Percentiles rank a stretch among this genome's conserved stretches.
phyloP scores from a whole-genome alignment of 2,329 filamentous ascomycete genomes.

The Plectosphaerella sp. region DNA sequence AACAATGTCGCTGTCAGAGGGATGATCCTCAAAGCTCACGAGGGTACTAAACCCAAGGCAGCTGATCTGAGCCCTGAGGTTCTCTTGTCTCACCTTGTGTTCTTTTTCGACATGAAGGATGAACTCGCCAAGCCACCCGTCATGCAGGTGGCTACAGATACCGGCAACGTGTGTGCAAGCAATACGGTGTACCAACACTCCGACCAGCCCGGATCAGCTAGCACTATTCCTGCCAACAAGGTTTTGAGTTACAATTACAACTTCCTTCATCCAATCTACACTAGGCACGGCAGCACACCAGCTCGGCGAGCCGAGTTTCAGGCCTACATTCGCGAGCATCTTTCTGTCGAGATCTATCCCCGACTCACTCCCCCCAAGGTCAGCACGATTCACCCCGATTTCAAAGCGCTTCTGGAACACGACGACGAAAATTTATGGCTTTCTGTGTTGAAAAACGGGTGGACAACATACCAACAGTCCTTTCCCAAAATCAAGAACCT shows the following conservation, averaged over 20 bases:
- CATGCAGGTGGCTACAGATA: no score
- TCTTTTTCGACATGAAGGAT: neutral
- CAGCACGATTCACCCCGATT: neutral
- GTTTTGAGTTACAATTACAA: neutral
- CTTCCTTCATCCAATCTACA: conserved; percentile 2
- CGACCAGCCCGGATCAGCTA: neutral
- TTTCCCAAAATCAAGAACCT: no score
- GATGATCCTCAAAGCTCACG: neutral
- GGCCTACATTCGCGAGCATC: no score
- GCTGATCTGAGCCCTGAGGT: neutral
- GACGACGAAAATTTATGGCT: neutral
- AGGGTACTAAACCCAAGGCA: neutral
- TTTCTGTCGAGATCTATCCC: no score
- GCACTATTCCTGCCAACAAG: neutral
- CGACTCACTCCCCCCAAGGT: no score
- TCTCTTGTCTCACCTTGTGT: neutral
- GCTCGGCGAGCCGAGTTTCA: no score
- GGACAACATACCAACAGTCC: neutral
- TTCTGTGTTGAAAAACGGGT: conserved; percentile 4
- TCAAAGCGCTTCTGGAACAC: neutral
- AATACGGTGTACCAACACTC: neutral
- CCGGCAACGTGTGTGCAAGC: neutral
- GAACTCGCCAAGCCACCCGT: no score
- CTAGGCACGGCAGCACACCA: neutral
- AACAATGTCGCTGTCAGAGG: neutral